A percentile compares a stretch with the other conserved stretches of the same genome.
Conservation (phyloP, 1,139 yeast genomes). For the Yamadazyma oceani region DNA sequence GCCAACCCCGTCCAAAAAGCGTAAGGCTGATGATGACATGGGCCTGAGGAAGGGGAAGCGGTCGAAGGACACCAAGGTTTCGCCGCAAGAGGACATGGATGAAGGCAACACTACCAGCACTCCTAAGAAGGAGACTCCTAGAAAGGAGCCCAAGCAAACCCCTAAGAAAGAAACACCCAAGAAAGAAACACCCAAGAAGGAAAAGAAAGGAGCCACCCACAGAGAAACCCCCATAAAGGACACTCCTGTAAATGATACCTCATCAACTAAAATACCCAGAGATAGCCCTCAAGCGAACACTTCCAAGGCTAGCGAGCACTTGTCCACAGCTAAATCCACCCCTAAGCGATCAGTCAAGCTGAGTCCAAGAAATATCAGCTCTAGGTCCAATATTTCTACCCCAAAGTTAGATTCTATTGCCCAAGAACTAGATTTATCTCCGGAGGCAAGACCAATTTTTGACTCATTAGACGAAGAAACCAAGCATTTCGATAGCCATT, state of each 20-base stretch:
- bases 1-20: neutral
- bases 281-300: neutral
- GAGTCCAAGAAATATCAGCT: slow-evolving; percentile 4
- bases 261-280: neutral
- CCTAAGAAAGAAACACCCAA: neutral
- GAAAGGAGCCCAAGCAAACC: neutral
- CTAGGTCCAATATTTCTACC: slow-evolving; percentile 5
- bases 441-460: slow-evolving; percentile 8
- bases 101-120: too few relatives aligned
- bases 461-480: slow-evolving; percentile 25
- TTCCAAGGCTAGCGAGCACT: neutral
- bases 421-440: slow-evolving; percentile 2
- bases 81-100: too few relatives aligned
- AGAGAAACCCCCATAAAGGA: slow-evolving; percentile 2
- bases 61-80: too few relatives aligned
- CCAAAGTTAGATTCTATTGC: slow-evolving; percentile 9
- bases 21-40: neutral
- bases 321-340: neutral
- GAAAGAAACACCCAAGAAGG: neutral
- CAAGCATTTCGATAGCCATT: slow-evolving; percentile 22
- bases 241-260: slow-evolving; percentile 2
- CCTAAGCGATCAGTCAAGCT: slow-evolving; percentile 5
- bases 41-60: too few relatives aligned
- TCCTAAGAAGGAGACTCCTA: neutral
- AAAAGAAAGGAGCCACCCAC: slow-evolving; percentile 5